A percentile compares a stretch with the other conserved stretches of the same genome.
phyloP scores from a whole-genome alignment of 352 stramenopile genomes.

The Phytophthora tubulina region DNA sequence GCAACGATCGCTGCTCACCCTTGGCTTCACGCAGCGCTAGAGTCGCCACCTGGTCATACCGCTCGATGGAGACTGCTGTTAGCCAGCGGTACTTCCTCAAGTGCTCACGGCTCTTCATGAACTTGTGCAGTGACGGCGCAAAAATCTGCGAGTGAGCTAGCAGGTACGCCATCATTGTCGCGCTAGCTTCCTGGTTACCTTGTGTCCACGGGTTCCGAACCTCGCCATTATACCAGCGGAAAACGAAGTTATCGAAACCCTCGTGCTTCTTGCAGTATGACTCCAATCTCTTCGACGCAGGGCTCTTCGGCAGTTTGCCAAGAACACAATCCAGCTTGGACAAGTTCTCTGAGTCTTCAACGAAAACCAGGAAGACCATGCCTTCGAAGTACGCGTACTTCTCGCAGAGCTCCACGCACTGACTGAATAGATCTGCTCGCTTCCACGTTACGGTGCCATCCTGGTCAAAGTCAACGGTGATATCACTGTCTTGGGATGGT shows the following conservation, averaged over 20 bases:
- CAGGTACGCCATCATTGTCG: conserved; percentile 70
- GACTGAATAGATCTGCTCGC: conserved; percentile 60
- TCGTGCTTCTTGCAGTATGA: conserved; percentile 68
- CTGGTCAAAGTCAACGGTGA: conserved; percentile 43
- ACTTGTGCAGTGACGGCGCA: conserved; percentile 64
- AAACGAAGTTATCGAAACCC: conserved; percentile 73
- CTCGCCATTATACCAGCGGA: conserved; percentile 82
- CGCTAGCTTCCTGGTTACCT: conserved; percentile 16
- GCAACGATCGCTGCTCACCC: conserved; percentile 58
- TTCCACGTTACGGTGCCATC: conserved; percentile 47
- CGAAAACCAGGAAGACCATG: conserved; percentile 79
- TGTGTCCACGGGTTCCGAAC: conserved; percentile 74
- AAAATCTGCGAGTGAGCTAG: conserved; percentile 72
- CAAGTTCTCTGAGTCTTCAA: conserved; percentile 70
- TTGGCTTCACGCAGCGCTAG: conserved; percentile 67
- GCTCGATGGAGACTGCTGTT: conserved; percentile 68
- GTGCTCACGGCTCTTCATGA: conserved; percentile 67
- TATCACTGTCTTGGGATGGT: conserved; percentile 29
- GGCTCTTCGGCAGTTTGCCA: conserved; percentile 63
- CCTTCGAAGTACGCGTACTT: conserved; percentile 86
- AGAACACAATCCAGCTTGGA: conserved; percentile 76
- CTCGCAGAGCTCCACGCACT: conserved; percentile 71
- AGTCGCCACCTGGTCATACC: conserved; percentile 68
- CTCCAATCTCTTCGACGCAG: conserved; percentile 67
- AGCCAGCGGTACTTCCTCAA: conserved; percentile 74